A percentile compares a stretch with the other conserved stretches of the same genome.
These are phyloP conservation scores for Arxiozyma heterogenica DNA, from an alignment of 1,139 yeast species.

Conservation along the genomic window DNA sequence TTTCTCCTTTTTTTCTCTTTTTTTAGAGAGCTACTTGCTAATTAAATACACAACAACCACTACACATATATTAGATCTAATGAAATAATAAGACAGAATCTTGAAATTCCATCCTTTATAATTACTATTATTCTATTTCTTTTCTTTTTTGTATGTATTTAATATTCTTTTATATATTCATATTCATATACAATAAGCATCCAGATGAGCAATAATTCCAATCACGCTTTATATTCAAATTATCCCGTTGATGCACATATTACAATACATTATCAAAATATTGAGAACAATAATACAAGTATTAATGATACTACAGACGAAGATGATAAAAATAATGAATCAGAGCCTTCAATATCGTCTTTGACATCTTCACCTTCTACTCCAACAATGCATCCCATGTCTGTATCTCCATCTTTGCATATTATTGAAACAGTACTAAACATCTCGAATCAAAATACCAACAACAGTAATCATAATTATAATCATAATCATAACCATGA, in stretches of 20 bases:
- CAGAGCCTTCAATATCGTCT: not conserved
- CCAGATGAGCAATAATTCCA: not conserved
- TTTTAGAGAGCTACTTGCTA: no score
- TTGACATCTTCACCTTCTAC: not conserved
- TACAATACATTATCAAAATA: not conserved
- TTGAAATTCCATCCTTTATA: no score
- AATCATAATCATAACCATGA: not conserved
- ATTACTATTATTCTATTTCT: no score
- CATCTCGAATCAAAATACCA: not conserved
- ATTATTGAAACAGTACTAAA: constrained; percentile 5
- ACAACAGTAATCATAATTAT: not conserved
- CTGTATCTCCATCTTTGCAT: not conserved
- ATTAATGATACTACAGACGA: not conserved
- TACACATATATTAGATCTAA: no score
- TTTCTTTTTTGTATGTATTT: no score
- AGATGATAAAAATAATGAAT: not conserved
- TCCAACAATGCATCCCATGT: not conserved
- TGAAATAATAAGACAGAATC: no score
- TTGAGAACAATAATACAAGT: not conserved
- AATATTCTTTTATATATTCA: no score
- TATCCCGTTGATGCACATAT: constrained; percentile 1
- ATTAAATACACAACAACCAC: no score
- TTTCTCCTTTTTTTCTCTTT: no score
- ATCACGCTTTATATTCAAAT: not conserved
- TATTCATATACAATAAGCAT: no score